phyloP scores from a whole-genome alignment of 768 basidiomycete species.

The Ephemerocybe angulata region DNA sequence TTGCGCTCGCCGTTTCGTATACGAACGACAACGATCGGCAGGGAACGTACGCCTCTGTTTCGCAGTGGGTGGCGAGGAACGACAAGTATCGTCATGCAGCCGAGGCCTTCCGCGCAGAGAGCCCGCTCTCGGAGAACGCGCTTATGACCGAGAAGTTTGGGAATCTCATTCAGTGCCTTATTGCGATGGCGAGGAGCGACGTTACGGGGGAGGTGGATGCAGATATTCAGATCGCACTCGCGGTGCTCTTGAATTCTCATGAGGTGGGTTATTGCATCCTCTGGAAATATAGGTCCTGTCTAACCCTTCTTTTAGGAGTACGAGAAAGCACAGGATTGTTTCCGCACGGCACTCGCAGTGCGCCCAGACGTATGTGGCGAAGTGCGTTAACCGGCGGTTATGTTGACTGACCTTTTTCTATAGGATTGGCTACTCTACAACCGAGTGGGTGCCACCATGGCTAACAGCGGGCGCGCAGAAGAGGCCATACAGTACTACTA shows the following conservation, averaged over 20 bases:
- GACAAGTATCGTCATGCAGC: conserved; percentile 50
- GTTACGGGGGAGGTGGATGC: conserved; percentile 70
- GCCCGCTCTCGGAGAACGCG: conserved; percentile 25
- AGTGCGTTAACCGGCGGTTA: background rate
- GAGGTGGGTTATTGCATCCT: conserved; percentile 48
- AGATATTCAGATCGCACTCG: conserved; percentile 93
- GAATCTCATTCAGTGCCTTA: conserved; percentile 69
- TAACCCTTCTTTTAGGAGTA: conserved; percentile 59
- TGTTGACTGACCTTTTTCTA: conserved; percentile 4
- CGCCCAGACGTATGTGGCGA: conserved; percentile 68
- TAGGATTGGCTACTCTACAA: conserved; percentile 94
- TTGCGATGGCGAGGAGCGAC: conserved; percentile 70
- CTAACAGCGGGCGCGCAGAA: conserved; percentile 76
- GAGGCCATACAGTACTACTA: conserved; percentile 88
- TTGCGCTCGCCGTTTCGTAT: conserved; percentile 85
- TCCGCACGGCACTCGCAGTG: conserved; percentile 80
- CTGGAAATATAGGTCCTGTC: conserved; percentile 7
- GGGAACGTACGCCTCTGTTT: conserved; percentile 75
- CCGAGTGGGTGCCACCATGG: conserved; percentile 90
- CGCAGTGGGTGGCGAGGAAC: conserved; percentile 76
- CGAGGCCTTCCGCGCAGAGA: conserved; percentile 32
- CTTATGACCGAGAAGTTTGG: conserved; percentile 39
- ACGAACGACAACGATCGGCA: conserved; percentile 83
- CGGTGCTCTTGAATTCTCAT: conserved; percentile 86
- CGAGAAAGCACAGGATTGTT: conserved; percentile 90